Conservation (phyloP, 306 rosid genomes). For the Abrus pulchellus region DNA sequence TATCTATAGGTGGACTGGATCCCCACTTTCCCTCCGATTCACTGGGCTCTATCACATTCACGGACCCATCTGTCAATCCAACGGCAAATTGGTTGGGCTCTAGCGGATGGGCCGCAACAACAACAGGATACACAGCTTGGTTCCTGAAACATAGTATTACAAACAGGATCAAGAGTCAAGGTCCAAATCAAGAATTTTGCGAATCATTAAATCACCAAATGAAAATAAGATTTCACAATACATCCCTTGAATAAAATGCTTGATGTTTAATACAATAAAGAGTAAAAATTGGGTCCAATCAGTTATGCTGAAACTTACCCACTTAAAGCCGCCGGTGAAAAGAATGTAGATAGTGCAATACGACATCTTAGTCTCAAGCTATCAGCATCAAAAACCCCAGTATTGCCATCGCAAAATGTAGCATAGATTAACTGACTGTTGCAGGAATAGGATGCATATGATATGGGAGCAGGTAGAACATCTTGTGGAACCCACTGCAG, state of each 20-base stretch:
- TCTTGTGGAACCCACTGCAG: constrained; percentile 90
- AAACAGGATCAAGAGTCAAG: not conserved
- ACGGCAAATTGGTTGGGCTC: constrained; percentile 74
- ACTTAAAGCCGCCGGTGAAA: constrained; percentile 51
- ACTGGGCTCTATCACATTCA: constrained; percentile 75
- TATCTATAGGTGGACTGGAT: constrained; percentile 58
- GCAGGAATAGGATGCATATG: constrained; percentile 76
- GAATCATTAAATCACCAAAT: not conserved
- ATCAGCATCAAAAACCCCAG: constrained; percentile 81
- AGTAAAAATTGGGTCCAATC: not conserved
- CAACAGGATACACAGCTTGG: constrained; percentile 68
- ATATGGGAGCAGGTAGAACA: constrained; percentile 65
- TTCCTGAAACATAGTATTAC: constrained; percentile 50
- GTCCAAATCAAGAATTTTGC: not conserved
- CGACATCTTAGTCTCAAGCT: constrained; percentile 74
- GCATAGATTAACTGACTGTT: constrained; percentile 70
- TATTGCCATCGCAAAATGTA: constrained; percentile 72
- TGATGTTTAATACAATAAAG: not conserved
- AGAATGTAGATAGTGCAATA: constrained; percentile 66
- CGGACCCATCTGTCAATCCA: constrained; percentile 76
- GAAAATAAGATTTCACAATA: not conserved
- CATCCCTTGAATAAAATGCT: constrained; percentile 12
- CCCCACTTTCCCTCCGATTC: constrained; percentile 82
- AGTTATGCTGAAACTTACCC: constrained; percentile 58
- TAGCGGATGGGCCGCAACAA: constrained; percentile 70